Base-by-base conservation (phyloP, 257 asterid genomes). In the Solanum neorickii region DNA sequence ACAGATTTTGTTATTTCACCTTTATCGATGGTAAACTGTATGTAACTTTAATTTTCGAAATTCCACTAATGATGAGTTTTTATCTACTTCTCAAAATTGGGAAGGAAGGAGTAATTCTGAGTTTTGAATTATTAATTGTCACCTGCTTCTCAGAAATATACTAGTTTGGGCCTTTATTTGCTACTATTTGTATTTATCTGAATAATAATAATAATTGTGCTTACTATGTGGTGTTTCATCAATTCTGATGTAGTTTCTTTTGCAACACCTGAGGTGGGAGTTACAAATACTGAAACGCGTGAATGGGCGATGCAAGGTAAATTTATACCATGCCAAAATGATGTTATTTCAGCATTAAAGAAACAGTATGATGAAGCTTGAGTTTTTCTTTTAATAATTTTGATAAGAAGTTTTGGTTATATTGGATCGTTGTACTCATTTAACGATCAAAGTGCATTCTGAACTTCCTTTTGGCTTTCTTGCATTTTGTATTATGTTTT, bases 221-320 rank as follows among this genome's bases (percentile, higher is more conserved):
- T 31, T 82, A 29, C 69, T 82, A 12, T 82, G 65, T 82, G 69
- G 46, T 82, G 69, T 49, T 80, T 33, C 85, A 31, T 47, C 20
- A 47, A 82, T 89, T 80, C 87, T 86, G 66, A 80, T 41, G 92
- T 90, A 88, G 90, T 85, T 77, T 83, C 88, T 89, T 90, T 89
- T 75, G 97, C 99, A 47, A 91, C 98, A 27, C 93, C 97, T 75
- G 98, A 95, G 88, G 93, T 76, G 16, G 96, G 93, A 88, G 91
- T 92, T 29, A 93, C 92, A 84, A 86, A 73, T 89, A 49, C 94
- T 37, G 97, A 93, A 89, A 90, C 94, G 74, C 92, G 91, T 86
- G 98, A 96, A 92, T 96, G 98, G 99, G 98, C 94, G 66, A 90
- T 95, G 93, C 99, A 95, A 94, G 99, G 99, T 94, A 88, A 41